Conservation (phyloP, 352 stramenopile genomes). For the Globisporangium apiculatum region DNA sequence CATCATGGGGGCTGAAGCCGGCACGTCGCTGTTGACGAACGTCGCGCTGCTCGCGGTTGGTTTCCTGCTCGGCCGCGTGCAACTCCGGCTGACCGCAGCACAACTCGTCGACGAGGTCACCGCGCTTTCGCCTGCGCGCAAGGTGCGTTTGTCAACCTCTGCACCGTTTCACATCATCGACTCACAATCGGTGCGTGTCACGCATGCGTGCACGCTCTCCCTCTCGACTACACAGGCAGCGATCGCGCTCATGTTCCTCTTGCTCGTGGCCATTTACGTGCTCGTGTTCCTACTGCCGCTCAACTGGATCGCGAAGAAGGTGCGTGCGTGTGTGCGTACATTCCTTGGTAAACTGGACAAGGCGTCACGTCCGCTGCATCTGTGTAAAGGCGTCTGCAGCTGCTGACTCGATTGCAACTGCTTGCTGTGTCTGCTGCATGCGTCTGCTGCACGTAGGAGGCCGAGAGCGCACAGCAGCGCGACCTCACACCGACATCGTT, state of each 20-base stretch:
- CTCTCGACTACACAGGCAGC: constrained; percentile 16
- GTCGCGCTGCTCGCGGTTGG: constrained; percentile 50
- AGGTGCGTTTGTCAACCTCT: constrained; percentile 20
- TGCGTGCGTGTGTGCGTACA: constrained; percentile 2
- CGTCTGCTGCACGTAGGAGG: constrained; percentile 17
- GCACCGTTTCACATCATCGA: too few relatives aligned
- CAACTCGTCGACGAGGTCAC: constrained; percentile 43
- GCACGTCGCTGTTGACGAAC: constrained; percentile 56
- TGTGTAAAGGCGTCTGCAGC: too few relatives aligned
- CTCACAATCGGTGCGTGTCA: not conserved
- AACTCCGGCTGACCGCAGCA: constrained; percentile 35
- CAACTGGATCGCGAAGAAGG: constrained; percentile 33
- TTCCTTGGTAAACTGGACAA: too few relatives aligned
- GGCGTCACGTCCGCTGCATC: too few relatives aligned
- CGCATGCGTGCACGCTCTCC: too few relatives aligned
- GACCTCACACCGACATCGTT: constrained; percentile 51
- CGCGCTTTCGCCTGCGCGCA: constrained; percentile 31
- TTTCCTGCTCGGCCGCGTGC: constrained; percentile 54
- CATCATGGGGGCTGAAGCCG: constrained; percentile 29
- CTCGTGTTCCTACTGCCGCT: constrained; percentile 53
- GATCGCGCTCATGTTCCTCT: constrained; percentile 30
- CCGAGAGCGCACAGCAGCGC: constrained; percentile 10
- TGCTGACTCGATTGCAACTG: not conserved
- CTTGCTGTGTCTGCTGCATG: not conserved
- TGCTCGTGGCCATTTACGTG: constrained; percentile 57